Conservation (phyloP, 2,329 filamentous ascomycete genomes). For the Paraphoma chrysanthemicola region DNA sequence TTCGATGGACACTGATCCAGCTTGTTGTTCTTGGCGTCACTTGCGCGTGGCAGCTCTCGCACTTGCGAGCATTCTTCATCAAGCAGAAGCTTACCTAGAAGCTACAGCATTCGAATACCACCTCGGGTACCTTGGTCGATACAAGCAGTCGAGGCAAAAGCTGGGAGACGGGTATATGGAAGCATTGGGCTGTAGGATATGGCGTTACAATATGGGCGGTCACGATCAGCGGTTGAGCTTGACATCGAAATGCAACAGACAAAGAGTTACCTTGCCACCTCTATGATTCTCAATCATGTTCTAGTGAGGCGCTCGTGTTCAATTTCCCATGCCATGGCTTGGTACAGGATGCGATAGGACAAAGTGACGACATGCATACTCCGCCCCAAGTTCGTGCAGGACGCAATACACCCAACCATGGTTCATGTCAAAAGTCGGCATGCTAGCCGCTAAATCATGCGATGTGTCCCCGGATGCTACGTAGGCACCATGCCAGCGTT, state of each 20-base stretch:
- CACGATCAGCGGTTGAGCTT: slow-evolving; percentile 8
- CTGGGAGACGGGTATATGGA: slow-evolving; percentile 1
- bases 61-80: slow-evolving; percentile 97
- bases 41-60: slow-evolving; percentile 96
- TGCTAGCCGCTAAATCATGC: too few relatives aligned
- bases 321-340: too few relatives aligned
- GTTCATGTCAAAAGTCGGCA: too few relatives aligned
- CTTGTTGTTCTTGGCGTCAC: slow-evolving; percentile 82
- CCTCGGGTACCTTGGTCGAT: not conserved
- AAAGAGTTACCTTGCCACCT: not conserved
- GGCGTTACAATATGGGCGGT: slow-evolving; percentile 24
- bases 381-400: too few relatives aligned
- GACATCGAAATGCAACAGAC: not conserved
- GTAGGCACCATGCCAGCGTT: too few relatives aligned
- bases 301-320: too few relatives aligned
- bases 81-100: slow-evolving; percentile 98
- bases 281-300: not conserved
- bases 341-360: too few relatives aligned
- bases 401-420: too few relatives aligned
- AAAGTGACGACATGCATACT: too few relatives aligned
- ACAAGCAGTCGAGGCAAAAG: not conserved
- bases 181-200: slow-evolving; percentile 26
- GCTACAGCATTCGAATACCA: not conserved
- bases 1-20: slow-evolving; percentile 94
- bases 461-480: too few relatives aligned